Percentiles rank a stretch among this genome's conserved stretches.
These are phyloP conservation scores for Coemansia sp. DNA, from an alignment of 192 early-diverging fungal species.

Conservation along the genomic window DNA sequence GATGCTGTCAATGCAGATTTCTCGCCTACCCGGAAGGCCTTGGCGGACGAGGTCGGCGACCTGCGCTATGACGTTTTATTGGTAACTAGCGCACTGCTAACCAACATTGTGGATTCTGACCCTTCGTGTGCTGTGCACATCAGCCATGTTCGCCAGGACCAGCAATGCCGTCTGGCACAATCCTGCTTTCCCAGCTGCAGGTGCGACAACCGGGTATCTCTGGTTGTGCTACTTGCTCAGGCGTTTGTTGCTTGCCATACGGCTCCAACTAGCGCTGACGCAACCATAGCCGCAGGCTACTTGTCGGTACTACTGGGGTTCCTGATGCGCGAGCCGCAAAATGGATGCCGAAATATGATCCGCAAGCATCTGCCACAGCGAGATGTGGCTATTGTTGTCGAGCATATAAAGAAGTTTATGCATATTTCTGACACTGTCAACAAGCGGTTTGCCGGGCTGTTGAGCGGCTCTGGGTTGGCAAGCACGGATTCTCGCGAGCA, in stretches of 20 bases:
- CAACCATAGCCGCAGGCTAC: conserved; percentile 43
- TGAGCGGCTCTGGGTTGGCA: conserved; percentile 20
- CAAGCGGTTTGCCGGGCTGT: conserved; percentile 29
- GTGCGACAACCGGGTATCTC: conserved; percentile 19
- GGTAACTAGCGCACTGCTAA: conserved; percentile 42
- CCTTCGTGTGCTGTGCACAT: conserved; percentile 37
- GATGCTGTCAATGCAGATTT: neutral
- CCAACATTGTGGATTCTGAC: conserved; percentile 46
- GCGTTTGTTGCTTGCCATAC: conserved; percentile 34
- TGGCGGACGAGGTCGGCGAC: conserved; percentile 22
- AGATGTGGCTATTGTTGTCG: conserved; percentile 15
- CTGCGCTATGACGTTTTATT: conserved; percentile 46
- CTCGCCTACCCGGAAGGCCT: conserved; percentile 15
- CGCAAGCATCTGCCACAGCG: conserved; percentile 22
- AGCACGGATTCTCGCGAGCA: neutral
- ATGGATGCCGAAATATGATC: conserved; percentile 10
- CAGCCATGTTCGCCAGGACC: conserved; percentile 30
- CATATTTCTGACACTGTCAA: conserved; percentile 32
- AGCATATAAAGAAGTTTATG: conserved; percentile 41
- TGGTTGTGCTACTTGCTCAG: conserved; percentile 25
- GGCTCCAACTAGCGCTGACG: conserved; percentile 18
- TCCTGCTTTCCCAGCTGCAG: conserved; percentile 36
- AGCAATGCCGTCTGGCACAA: conserved; percentile 20
- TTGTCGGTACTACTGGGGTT: conserved; percentile 44
- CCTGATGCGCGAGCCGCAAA: conserved; percentile 24